These are phyloP conservation scores for Xanthoparmelia taractica DNA, from an alignment of 495 filamentous ascomycete species.

Conservation along the genomic window DNA sequence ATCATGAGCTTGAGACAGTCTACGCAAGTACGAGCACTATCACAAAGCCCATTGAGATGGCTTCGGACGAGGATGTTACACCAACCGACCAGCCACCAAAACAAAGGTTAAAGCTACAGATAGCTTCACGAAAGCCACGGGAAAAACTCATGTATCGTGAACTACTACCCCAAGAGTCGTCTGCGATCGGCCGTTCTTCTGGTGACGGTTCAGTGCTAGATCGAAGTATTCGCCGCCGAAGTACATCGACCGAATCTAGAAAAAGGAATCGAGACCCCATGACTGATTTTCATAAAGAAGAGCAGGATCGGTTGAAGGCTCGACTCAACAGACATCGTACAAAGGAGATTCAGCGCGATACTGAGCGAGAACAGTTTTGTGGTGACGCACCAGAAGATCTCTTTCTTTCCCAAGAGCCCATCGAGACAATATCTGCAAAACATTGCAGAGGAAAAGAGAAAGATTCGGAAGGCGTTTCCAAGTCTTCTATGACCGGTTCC, in stretches of 20 bases:
- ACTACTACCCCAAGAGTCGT: slow-evolving; percentile 28
- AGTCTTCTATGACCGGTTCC: neutral
- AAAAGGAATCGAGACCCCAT: neutral
- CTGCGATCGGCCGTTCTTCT: neutral
- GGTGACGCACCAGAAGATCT: neutral
- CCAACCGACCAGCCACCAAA: neutral
- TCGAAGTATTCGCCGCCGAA: neutral
- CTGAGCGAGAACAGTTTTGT: neutral
- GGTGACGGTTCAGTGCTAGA: neutral
- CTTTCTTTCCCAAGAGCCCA: slow-evolving; percentile 9
- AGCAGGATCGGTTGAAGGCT: slow-evolving; percentile 8
- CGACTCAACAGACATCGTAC: slow-evolving; percentile 10
- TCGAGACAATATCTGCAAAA: neutral
- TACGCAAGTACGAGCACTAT: neutral
- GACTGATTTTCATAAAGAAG: slow-evolving; percentile 8
- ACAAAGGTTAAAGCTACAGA: slow-evolving; percentile 27
- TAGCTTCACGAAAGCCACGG: slow-evolving; percentile 35
- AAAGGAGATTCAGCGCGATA: neutral
- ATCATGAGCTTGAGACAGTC: neutral
- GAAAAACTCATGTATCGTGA: slow-evolving; percentile 45
- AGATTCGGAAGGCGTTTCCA: neutral
- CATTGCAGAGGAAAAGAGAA: neutral
- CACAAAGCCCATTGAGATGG: slow-evolving; percentile 8
- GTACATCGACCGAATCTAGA: neutral
- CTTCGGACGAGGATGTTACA: slow-evolving; percentile 11